Base-by-base conservation (phyloP, 2,329 filamentous ascomycete species). In the Shiraia bambusicola region DNA sequence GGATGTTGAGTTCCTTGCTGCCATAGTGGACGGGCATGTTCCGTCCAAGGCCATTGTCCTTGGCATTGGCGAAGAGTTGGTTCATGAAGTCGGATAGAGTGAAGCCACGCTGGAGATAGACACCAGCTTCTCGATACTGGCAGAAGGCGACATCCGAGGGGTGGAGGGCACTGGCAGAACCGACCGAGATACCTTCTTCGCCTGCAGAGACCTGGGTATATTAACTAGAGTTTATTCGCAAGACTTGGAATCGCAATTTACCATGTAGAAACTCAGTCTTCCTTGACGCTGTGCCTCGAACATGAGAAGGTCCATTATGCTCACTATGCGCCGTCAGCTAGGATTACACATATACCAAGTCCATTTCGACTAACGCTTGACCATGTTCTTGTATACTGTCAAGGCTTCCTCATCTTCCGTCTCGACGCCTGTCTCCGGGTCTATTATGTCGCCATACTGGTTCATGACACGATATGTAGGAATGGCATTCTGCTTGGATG, bases 1-100 rank as follows among this genome's bases (percentile, higher is more conserved):
- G 88, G 61, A 95, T 90, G 56, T 95, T 89, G 42, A 94, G 75
- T 50, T 88, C 83, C 42, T 78, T 81, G 67, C 86, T 90, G 33
- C 91, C 91, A 61, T 97, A 98, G 70, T 98, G 93, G 11, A 97
- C 88, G 1, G 93, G 93, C 93, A 98, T 98, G 61, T 95, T 97
- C 49, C 92, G 82, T 1, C 91, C 93, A 46, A 78, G 80, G 1
- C 92, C 91, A 1, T 77, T 69, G 58, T 98, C 93, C 50, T 88
- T 81, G 40, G 75, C 79, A 63, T 95, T 97, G 14, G 91, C 83
- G 71, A 97, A 96, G 7, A 98, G 73, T 67, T 98, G 93, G 57
- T 82, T 86, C 93, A 98, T 97, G 63, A 97, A 97, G 45, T 97
- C 83, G 34, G 84, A 82, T 32, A 94, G 76, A 0, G 82, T 87